Evolutionary conservation across 495 filamentous ascomycete species (phyloP).

Genomic region (Astrothelium subdiscretum): DNA sequence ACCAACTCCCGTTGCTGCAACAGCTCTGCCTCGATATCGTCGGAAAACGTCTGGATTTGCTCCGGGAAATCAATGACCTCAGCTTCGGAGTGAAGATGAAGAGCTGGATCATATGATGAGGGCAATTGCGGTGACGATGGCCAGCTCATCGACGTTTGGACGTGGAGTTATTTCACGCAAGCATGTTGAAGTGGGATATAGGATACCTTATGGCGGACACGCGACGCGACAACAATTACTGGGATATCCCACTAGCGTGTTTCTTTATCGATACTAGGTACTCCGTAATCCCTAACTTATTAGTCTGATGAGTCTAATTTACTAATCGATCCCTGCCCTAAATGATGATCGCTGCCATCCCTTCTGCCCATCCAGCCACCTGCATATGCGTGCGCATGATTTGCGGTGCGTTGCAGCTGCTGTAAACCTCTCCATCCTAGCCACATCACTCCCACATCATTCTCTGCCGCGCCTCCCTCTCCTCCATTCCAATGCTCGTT

Average conservation of each 20-base stretch:
- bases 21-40: constrained; percentile 52
- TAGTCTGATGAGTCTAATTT: no score
- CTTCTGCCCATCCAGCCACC: not conserved
- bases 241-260: no score
- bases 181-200: not conserved
- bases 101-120: constrained; percentile 43
- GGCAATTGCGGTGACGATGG: constrained; percentile 9
- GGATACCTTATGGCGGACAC: not conserved
- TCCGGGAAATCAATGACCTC: constrained; percentile 14
- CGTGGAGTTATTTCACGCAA: not conserved
- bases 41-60: constrained; percentile 26
- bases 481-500: not conserved
- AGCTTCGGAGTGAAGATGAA: constrained; percentile 40
- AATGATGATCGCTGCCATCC: not conserved
- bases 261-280: not conserved
- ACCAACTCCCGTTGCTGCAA: constrained; percentile 36
- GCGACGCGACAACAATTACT: not conserved
- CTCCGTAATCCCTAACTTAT: no score
- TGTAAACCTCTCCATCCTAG: not conserved
- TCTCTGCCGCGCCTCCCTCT: not conserved
- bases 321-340: not conserved
- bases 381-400: not conserved
- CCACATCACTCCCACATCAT: no score
- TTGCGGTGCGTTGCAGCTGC: not conserved
- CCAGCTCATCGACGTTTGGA: not conserved